Evolutionary conservation across 164 flowering plant genomes (phyloP).

Genomic region (Piper longum): DNA sequence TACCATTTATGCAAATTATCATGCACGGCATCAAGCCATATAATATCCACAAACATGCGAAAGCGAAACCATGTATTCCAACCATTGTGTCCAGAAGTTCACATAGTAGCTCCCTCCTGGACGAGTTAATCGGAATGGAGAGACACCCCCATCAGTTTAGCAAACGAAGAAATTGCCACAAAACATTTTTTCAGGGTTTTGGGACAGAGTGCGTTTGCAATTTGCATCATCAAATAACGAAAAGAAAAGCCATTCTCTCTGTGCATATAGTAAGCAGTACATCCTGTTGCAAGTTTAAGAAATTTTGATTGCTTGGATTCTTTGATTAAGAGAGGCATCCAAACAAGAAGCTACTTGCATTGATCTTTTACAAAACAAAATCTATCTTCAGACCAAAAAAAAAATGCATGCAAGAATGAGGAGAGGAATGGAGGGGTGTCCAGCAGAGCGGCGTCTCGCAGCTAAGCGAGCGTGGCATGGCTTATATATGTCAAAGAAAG

Average conservation of each 20-base stretch:
- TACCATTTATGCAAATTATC: no score
- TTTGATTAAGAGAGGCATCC: not conserved
- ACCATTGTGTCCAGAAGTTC: slow-evolving; percentile 8
- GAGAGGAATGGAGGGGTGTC: not conserved
- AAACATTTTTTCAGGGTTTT: slow-evolving; percentile 11
- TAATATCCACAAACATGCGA: no score
- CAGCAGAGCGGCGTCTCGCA: no score
- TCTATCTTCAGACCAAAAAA: not conserved
- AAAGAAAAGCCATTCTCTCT: no score
- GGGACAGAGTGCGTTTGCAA: slow-evolving; percentile 23
- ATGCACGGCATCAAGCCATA: no score
- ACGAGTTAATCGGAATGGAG: not conserved
- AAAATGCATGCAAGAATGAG: not conserved
- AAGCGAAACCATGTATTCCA: slow-evolving; percentile 5
- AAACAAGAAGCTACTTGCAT: not conserved
- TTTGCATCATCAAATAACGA: no score
- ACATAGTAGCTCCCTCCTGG: not conserved
- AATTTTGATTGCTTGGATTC: not conserved
- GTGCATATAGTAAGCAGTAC: no score
- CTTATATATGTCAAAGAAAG: no score
- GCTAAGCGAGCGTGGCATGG: no score
- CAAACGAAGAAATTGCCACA: slow-evolving; percentile 23
- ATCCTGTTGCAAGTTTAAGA: not conserved
- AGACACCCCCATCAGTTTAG: slow-evolving; percentile 1
- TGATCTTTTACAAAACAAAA: not conserved